Evolutionary conservation across 345 rosid genomes (phyloP).

Genomic region (Euphorbia tirucalli): DNA sequence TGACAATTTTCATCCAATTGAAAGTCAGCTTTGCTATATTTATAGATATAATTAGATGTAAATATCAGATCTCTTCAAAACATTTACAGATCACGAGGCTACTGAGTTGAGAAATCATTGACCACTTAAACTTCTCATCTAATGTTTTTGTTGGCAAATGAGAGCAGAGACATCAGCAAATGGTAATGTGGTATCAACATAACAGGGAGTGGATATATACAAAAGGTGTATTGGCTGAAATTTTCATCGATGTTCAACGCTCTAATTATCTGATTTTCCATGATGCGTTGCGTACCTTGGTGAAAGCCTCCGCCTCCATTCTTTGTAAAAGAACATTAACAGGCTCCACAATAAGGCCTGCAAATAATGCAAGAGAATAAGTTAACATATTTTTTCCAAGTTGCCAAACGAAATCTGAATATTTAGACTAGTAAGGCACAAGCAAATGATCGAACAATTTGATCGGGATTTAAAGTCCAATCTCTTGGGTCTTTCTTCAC

Average conservation of each 20-base stretch:
- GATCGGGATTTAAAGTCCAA: constrained; percentile 42
- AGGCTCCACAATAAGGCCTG: constrained; percentile 71
- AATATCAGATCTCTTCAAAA: background rate
- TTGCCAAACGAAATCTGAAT: background rate
- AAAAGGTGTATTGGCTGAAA: background rate
- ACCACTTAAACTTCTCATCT: background rate
- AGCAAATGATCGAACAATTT: constrained; percentile 35
- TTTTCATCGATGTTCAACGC: background rate
- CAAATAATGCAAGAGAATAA: background rate
- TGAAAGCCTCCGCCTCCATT: constrained; percentile 69
- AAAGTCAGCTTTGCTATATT: background rate
- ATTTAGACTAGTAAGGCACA: background rate
- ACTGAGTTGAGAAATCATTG: background rate
- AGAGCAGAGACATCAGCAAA: background rate
- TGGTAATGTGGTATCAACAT: background rate
- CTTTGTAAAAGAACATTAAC: constrained; percentile 61
- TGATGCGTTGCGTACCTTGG: constrained; percentile 45
- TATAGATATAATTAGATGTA: background rate
- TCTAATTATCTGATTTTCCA: background rate
- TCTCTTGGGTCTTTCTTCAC: constrained; percentile 41
- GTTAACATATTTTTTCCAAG: background rate
- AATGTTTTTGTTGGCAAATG: background rate
- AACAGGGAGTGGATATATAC: background rate
- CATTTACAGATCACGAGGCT: background rate
- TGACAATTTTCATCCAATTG: background rate